phyloP scores from a whole-genome alignment of 768 basidiomycete species.

The Pleurotus cornucopiae region DNA sequence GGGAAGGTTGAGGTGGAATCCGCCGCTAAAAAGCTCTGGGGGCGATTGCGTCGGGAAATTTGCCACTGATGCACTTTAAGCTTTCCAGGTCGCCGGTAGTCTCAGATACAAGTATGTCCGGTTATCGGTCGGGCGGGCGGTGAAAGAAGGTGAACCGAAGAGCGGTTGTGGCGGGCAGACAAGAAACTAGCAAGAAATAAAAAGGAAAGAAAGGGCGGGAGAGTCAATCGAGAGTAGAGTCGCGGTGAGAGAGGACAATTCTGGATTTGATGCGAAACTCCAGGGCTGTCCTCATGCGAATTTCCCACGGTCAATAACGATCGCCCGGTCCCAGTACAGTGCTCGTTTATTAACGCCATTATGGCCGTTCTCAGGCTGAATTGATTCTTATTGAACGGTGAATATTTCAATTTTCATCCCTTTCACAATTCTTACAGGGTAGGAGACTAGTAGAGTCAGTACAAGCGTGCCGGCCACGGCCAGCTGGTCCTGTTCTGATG shows the following conservation, averaged over 20 bases:
- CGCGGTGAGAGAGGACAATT: neutral
- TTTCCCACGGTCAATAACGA: constrained; percentile 4
- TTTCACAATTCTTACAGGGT: too few species aligned
- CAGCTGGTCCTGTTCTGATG: neutral
- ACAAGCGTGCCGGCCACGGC: neutral
- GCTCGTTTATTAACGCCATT: neutral
- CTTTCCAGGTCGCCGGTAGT: neutral
- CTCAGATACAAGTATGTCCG: neutral
- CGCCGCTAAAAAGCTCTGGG: neutral
- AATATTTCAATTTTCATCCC: too few species aligned
- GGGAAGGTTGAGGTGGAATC: neutral
- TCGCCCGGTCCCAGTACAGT: neutral
- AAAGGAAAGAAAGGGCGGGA: neutral
- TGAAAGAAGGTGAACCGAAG: neutral
- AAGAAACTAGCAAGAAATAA: neutral
- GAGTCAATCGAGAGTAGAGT: neutral
- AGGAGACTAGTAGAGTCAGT: too few species aligned
- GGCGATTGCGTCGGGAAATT: constrained; percentile 5
- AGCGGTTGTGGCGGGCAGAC: neutral
- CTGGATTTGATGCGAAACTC: constrained; percentile 2
- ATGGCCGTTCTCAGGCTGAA: too few species aligned
- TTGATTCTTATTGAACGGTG: too few species aligned
- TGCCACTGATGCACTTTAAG: neutral
- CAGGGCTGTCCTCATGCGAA: neutral
- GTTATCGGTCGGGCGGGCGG: neutral